Base-by-base conservation (phyloP, 768 basidiomycete genomes). In the Rhodosporidiobolus sp. region DNA sequence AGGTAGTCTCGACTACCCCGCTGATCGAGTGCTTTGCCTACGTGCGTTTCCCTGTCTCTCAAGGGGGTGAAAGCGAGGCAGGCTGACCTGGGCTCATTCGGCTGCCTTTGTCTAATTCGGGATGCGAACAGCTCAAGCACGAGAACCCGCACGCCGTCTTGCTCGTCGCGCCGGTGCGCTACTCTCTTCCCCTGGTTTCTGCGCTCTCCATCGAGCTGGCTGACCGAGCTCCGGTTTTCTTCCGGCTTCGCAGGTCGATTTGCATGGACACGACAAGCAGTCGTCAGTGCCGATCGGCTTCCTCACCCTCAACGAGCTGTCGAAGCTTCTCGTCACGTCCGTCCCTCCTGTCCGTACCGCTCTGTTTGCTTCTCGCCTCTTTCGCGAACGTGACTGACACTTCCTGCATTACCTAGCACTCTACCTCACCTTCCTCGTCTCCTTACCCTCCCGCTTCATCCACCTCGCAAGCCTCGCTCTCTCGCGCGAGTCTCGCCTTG, bases 61-160 rank as follows among this genome's bases (percentile, higher is more conserved):
- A 43, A 14, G 38, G 38, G 8, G 38, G 14, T 14, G 38, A 14
- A 43, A 7, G 38, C 7, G 38, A 43, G 14, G 8, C 8, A 43
- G 38, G 38, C 38, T 43, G 38, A 43, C 38, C 38, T n/a, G n/a
- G n/a, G 6, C 26, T 20, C 24, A 43, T 5, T 11, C 28, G 24
- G 38, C 24, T 7, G 8, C 35, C 4, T 30, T 52, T 2, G 46
- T 58, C 30, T 55, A 55, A 6, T 16, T 68, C 2, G 17, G 20
- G 24, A n/a, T 46, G 20, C n/a, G 16, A 43, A 45, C 49, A 65
- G 53, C 54, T 65, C 50, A 63, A 63, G 62, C 24, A 22, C 38
- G 64, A 65, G 28, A 28, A 56, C n/a, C 28, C 54, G 3, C 0
- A 12, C 5, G 62, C 62, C 11, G 50, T 63, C 2, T 20, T 63